Base-by-base conservation (phyloP, 2,329 filamentous ascomycete genomes). In the Pseudocercospora musae region DNA sequence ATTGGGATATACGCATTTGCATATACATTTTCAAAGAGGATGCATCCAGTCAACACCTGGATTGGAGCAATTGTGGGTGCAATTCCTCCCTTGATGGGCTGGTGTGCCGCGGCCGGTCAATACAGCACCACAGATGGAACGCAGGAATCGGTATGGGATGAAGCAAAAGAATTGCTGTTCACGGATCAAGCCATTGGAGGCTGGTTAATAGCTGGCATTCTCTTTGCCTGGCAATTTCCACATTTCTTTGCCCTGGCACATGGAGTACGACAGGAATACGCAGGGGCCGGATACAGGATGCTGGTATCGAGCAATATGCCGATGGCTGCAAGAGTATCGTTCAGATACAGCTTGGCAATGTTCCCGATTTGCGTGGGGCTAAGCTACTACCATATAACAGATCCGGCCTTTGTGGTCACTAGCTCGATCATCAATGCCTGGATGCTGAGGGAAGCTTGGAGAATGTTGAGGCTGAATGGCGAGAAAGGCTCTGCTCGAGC, bases 141-240 rank as follows among this genome's bases (percentile, higher is more conserved):
- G 29, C 60, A 60, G 7, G 61, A 58, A 29, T 69, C 64, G 4
- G 62, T 75, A 37, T 65, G 59, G 59, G 68, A 66, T 8, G 75
- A 77, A 59, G 64, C 69, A 4, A 65, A 70, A 44, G 73, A 75
- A 55, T 63, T 77, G 5, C 68, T 77, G 8, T 75, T 76, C 62
- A 74, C 73, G 1, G 68, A 73, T 25, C 71, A 74, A 57, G 74
- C 75, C 4, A 69, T 71, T 10, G 95, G 95, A 4, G 95, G 94
- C 3, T 99, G 95, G 95, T 79, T 98, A 0, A 81, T 97, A 13
- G 94, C 91, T 0, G 87, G 84, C 0, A 79, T 98, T 6, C 81
- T 99, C 4, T 96, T 96, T 69, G 89, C 92, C 11, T 99, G 95
- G 95, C 94, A 99, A 74, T 98, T 99, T 73, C 92, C 95, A 2